Evolutionary conservation across 768 basidiomycete genomes (phyloP), one percentile per base, ranked within the genome.

Genomic region (Crucibulum laeve): DNA sequence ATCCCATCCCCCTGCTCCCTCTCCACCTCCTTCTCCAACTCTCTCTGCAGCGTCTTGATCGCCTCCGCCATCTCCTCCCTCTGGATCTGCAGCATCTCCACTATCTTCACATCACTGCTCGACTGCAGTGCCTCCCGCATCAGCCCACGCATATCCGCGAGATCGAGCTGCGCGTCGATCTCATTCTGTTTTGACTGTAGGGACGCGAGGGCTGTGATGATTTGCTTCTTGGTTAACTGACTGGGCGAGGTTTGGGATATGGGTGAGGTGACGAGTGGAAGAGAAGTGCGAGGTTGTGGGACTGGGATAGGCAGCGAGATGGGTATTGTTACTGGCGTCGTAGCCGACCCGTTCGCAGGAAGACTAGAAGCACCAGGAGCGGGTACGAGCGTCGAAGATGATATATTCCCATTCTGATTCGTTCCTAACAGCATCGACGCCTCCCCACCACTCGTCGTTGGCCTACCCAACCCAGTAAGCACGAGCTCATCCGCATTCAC

Each of bases 51-150:
- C 3, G 87, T 82, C 64, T 87, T 87, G 58, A 89, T 80, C 10
- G 86, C 86, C 59, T 91, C 88, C 1, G 83, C 82, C 74, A 87
- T 82, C 58, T 87, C 84, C 35, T 78, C 76, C 36, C 79, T 65
- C 25, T 71, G 71, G 34, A 84, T 74, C 49, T 84, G 77, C 30
- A 88, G 65, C 1, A 82, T 72, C 15, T 70, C 65, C 24, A 87
- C 62, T 71, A 88, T 79, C 50, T 79, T 75, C 6, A 67, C 74
- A 53, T 89, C 87, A 49, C 67, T 80, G 42, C 74, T 74, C 4
- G 75, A 67, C 40, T 70, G 66, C 22, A 86, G 63, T 11, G 84
- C 82, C 1, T 58, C 59, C 4, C 75, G 74, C 70, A 90, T 74
- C 39, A 84, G 70, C 45, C 66, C 63, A 1, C 82, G 65, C 13